A percentile compares a stretch with the other conserved stretches of the same genome.
These are phyloP conservation scores for Plectosphaerella plurivora DNA, from an alignment of 2,329 filamentous ascomycete species.

Conservation along the genomic window DNA sequence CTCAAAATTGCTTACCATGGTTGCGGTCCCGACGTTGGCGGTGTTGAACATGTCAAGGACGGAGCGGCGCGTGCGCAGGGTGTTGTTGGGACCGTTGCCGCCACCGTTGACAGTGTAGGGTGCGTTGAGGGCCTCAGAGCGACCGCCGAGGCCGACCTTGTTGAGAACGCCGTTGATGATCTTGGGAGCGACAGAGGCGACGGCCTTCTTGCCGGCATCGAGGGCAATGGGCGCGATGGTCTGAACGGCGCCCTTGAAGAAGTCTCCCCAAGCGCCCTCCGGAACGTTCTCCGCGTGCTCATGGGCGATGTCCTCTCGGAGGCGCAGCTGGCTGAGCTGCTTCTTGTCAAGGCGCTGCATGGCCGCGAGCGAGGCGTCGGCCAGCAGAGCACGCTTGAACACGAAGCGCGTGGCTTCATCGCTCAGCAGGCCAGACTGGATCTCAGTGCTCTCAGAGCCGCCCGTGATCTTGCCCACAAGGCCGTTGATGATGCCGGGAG, in stretches of 20 bases:
- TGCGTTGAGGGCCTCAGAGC: background rate
- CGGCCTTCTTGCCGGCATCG: background rate
- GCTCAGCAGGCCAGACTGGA: background rate
- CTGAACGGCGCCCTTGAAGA: background rate
- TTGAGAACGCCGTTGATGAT: background rate
- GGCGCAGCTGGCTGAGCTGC: constrained; percentile 2
- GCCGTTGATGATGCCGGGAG: background rate
- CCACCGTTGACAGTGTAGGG: background rate
- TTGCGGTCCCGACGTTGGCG: background rate
- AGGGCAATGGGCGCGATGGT: background rate
- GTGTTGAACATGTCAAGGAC: background rate
- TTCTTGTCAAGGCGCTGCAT: constrained; percentile 5
- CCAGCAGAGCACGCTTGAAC: constrained; percentile 11
- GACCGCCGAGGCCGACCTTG: background rate
- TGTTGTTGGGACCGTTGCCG: background rate
- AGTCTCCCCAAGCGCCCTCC: background rate
- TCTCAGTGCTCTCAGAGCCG: background rate
- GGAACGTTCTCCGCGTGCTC: background rate
- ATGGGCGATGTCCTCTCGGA: background rate
- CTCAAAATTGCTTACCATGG: background rate
- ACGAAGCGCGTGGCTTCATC: constrained; percentile 1
- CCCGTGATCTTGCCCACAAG: background rate
- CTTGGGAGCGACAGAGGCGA: background rate
- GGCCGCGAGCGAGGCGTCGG: constrained; percentile 11
- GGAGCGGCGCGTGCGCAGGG: background rate